Percentiles rank a stretch among this genome's conserved stretches.
Evolutionary conservation across 257 asterid genomes (phyloP).

Genomic region (Solanum arcanum): DNA sequence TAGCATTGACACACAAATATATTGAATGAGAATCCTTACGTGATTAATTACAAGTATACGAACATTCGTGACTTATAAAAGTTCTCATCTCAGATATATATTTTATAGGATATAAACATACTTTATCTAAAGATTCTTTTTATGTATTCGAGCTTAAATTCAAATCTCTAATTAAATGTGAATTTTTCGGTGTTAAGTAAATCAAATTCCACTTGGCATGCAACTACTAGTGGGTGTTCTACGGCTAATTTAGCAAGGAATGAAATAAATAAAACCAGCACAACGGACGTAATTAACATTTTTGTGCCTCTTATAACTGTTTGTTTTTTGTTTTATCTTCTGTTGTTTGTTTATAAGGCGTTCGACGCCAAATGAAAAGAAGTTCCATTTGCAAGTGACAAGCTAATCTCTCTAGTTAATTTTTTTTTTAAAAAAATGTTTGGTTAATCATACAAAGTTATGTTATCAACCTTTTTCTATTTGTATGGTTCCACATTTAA

Average conservation of each 20-base stretch:
- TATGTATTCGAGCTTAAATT: not conserved
- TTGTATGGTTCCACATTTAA: not conserved
- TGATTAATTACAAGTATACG: not conserved
- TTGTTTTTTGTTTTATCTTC: not conserved
- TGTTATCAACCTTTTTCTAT: not conserved
- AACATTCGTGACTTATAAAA: not conserved
- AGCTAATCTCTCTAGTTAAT: not conserved
- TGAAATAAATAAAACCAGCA: not conserved
- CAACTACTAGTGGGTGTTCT: not conserved
- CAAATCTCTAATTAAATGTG: not conserved
- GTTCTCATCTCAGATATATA: not conserved
- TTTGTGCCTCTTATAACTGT: not conserved
- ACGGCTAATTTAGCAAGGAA: constrained; percentile 1
- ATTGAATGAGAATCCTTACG: not conserved
- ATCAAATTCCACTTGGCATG: not conserved
- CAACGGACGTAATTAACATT: not conserved
- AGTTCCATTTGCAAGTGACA: not conserved
- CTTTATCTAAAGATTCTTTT: not conserved
- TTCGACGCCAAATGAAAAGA: not conserved
- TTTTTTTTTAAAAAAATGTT: too few relatives aligned
- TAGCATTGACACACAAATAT: not conserved
- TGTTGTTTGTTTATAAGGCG: not conserved
- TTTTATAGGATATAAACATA: not conserved
- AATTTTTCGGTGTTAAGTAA: not conserved
- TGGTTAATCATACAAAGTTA: constrained; percentile 7